phyloP scores from a whole-genome alignment of 176 grass and related monocot genomes.

The Stipa capillata region DNA sequence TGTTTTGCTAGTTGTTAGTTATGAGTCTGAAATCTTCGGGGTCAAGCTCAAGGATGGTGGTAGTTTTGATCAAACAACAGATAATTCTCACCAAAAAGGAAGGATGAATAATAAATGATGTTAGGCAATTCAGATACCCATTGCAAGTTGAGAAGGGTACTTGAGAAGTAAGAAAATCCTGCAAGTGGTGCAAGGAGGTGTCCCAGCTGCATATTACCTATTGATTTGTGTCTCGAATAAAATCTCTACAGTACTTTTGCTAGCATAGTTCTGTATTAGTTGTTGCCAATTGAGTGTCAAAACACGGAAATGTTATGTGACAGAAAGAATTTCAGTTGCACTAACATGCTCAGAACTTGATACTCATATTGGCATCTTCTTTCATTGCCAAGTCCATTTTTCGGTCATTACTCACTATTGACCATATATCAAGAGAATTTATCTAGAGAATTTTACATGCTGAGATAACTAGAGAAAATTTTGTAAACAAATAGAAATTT shows the following conservation, averaged over 20 bases:
- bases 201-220: not conserved
- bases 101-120: not conserved
- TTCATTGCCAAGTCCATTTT: not conserved
- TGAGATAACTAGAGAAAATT: not conserved
- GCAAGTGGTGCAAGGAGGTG: not conserved
- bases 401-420: not conserved
- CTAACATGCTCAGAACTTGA: not conserved
- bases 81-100: too few relatives aligned
- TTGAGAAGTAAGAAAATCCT: not conserved
- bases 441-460: not conserved
- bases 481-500: not conserved
- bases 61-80: not conserved
- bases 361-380: not conserved
- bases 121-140: not conserved
- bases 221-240: not conserved
- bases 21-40: not conserved
- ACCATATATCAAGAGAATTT: not conserved
- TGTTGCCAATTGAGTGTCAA: not conserved
- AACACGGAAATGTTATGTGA: not conserved
- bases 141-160: not conserved
- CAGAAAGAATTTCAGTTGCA: not conserved
- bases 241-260: not conserved
- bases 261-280: not conserved
- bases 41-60: not conserved
- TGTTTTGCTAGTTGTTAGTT: not conserved